Evolutionary conservation across 108 stramenopile species (phyloP).

Genomic region (Phaeodactylum tricornutum): DNA sequence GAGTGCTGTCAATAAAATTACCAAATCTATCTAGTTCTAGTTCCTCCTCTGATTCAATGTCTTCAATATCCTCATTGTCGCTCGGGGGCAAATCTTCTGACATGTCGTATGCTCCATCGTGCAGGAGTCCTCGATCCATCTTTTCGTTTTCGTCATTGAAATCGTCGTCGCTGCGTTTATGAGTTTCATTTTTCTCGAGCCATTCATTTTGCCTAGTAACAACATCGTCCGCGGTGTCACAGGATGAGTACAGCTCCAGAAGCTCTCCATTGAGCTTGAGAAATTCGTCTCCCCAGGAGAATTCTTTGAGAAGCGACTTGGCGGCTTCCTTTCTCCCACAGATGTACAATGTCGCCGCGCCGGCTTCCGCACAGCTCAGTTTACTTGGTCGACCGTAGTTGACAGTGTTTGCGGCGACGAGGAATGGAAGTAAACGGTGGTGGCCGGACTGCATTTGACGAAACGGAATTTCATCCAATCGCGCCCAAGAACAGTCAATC

Average conservation of each 20-base stretch:
- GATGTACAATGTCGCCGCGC: slow-evolving; percentile 87
- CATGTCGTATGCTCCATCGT: slow-evolving; percentile 22
- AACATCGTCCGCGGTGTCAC: slow-evolving; percentile 67
- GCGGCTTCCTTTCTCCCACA: slow-evolving; percentile 84
- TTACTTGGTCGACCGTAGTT: slow-evolving; percentile 96
- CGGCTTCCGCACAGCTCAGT: slow-evolving; percentile 83
- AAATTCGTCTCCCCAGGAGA: slow-evolving; percentile 95
- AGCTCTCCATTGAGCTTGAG: slow-evolving; percentile 75
- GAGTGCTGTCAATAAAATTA: slow-evolving; percentile 36
- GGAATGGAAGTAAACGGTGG: slow-evolving; percentile 92
- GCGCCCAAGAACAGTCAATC: slow-evolving; percentile 97
- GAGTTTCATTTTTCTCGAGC: slow-evolving; percentile 43
- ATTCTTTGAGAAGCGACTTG: slow-evolving; percentile 76
- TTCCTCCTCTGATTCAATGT: slow-evolving; percentile 30
- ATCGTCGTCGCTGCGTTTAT: slow-evolving; percentile 21
- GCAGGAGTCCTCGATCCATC: slow-evolving; percentile 21
- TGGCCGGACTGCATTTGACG: slow-evolving; percentile 84
- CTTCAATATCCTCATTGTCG: slow-evolving; percentile 22
- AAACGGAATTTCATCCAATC: slow-evolving; percentile 91
- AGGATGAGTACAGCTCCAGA: slow-evolving; percentile 75
- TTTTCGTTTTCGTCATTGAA: slow-evolving; percentile 14
- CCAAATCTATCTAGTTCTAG: slow-evolving; percentile 55
- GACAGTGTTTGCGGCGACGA: slow-evolving; percentile 97
- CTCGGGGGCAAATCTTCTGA: slow-evolving; percentile 39
- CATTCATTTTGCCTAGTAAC: slow-evolving; percentile 79